A percentile compares a stretch with the other conserved stretches of the same genome.
Conservation (phyloP, 495 filamentous ascomycete species). For the Podospora didyma region DNA sequence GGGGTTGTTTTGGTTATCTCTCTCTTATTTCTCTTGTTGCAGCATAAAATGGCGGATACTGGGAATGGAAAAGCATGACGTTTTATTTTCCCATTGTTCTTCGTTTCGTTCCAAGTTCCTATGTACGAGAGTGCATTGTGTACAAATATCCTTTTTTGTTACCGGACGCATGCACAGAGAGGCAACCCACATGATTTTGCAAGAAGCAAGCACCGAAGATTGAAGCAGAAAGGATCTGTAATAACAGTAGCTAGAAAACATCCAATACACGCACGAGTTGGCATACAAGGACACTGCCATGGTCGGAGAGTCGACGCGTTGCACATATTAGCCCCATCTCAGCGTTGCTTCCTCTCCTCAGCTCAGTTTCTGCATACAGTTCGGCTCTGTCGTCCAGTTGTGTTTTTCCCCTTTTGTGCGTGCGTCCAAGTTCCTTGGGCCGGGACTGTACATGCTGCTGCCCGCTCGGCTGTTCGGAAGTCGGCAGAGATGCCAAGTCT, state of each 20-base stretch:
- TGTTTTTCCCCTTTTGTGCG: not conserved
- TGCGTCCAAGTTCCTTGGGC: not conserved
- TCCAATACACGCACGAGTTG: no score
- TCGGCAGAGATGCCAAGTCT: not conserved
- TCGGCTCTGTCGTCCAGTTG: no score
- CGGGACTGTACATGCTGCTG: not conserved
- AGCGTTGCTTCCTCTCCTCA: no score
- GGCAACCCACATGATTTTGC: no score
- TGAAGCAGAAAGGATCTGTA: no score
- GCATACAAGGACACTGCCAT: no score
- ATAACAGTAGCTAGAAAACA: no score
- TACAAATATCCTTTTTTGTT: not conserved
- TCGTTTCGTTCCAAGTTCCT: not conserved
- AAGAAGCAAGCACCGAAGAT: no score
- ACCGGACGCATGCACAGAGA: not conserved
- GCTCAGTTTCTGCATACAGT: no score
- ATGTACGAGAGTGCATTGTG: not conserved
- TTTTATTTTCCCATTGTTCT: not conserved
- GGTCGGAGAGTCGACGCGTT: no score
- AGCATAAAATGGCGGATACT: constrained; percentile 7
- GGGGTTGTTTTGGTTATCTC: not conserved
- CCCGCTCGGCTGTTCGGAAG: not conserved
- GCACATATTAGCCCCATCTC: no score
- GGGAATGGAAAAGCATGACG: constrained; percentile 5
- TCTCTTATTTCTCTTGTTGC: constrained; percentile 3